These are phyloP conservation scores for Syzygium aqueum DNA, from an alignment of 345 rosid genomes.

Conservation along the genomic window DNA sequence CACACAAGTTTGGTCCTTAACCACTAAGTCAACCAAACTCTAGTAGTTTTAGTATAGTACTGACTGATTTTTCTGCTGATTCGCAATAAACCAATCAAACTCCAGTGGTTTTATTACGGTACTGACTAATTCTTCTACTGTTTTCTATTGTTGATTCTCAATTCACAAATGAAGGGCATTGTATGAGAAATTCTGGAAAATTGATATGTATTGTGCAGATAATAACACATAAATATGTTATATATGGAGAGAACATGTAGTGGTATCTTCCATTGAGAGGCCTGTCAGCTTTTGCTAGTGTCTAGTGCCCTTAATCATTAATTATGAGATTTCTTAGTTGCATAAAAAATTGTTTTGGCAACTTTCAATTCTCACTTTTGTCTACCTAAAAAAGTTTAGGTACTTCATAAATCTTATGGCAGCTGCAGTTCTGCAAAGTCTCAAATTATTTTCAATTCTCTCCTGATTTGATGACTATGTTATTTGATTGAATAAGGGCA, in stretches of 20 bases:
- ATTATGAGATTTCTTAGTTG: neutral
- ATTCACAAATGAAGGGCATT: neutral
- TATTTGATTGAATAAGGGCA: neutral
- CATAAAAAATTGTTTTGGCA: neutral
- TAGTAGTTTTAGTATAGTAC: neutral
- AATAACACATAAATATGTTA: neutral
- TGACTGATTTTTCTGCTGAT: neutral
- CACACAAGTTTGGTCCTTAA: neutral
- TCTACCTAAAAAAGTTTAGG: neutral
- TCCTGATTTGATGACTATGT: neutral
- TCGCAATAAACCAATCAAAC: neutral
- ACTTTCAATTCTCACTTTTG: neutral
- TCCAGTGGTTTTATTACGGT: neutral
- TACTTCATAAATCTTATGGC: neutral
- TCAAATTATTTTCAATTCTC: neutral
- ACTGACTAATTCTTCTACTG: neutral
- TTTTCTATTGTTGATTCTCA: neutral
- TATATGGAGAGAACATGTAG: neutral
- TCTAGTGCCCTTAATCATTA: neutral
- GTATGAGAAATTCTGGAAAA: neutral
- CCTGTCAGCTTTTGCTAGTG: neutral
- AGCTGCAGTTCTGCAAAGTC: neutral
- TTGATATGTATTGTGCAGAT: neutral
- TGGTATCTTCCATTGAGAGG: neutral
- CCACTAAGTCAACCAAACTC: neutral